Base-by-base conservation (phyloP, 305 asterid species). In the Salvia sclarea region DNA sequence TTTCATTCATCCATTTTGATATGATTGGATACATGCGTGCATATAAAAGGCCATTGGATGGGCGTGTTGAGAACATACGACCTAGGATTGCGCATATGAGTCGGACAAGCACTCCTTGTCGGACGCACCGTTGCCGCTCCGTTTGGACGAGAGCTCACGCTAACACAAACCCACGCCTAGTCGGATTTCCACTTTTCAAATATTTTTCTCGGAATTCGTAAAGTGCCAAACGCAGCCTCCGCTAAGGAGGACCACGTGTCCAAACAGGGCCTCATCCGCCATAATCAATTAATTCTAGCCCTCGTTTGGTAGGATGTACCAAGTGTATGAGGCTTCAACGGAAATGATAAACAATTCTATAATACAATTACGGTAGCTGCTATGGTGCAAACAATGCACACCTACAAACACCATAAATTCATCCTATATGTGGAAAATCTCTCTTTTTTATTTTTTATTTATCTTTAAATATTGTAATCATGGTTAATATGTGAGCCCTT, bases 51-150 rank as follows among this genome's bases (percentile, higher is more conserved):
- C n/a, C 5, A 38, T 38, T 38, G 10, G 2, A 9, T 7, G 12
- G 24, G 24, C 12, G 53, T 47, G 52, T 7, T 38, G 66, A 38
- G 21, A 43, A 9, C 57, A 63, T 11, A 44, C 44, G 57, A 28
- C 68, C 56, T 25, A 4, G 56, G 31, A 63, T 35, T 21, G 45
- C 56, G 64, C 72, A 57, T 61, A 54, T 24, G 70, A 75, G 72
- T 58, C 72, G 79, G 68, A 75, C 61, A 64, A 64, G 53, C 76
- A 75, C 68, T 56, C 69, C 58, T 56, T 69, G 69, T 75, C 68
- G 68, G 53, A 31, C 61, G 70, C 62, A 59, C 31, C 73, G 45
- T 28, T 59, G 53, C 12, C 44, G n/a, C 6, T 45, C 33, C 18
- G 54, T 25, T 35, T 33, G 25, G 43, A 9, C n/a, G 53, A 20